Evolutionary conservation across 192 early-diverging fungal genomes (phyloP), one percentile per base, ranked within the genome.

Genomic region (Chytriomyces hyalinus): DNA sequence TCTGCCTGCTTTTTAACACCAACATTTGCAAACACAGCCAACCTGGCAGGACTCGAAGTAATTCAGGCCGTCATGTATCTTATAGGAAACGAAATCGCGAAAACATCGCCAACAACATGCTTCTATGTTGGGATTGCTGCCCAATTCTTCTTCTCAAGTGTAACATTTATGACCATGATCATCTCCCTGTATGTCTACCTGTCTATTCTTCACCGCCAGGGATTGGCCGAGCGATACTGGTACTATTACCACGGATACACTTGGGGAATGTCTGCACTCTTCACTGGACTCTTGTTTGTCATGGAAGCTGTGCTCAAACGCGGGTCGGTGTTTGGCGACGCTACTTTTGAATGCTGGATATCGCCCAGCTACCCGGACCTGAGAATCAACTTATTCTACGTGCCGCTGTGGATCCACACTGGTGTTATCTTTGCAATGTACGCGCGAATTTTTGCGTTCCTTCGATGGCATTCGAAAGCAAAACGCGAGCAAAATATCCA

Each of bases 261-360:
- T 0, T 72, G 70, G 70, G 53, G 50, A 26, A 17, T 72, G 11
- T 20, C 70, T 9, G 17, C 49, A 11, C 9, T 60, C 3, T 20
- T 49, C 17, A n/a, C 43, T 9, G 26, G 15, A 11, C 11, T 51
- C 11, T 22, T 72, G 49, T 72, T 72, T 72, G 50, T 51, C 10
- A 43, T 72, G 22, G 20, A 59, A 43, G 70, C 70, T 9, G 22
- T 60, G 10, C 24, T 11, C 6, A 1, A 57, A 2, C 13, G 53
- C 9, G 70, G 70, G 2, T 17, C 13, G 2, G 53, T 60, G 26
- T 43, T 72, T 72, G 70, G 70, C 50, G 70, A 72, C 53, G 70
- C 70, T 4, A 72, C 70, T 2, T 72, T 60, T 60, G 50, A 72
- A 43, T 60, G 49, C 51, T 72, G 70, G 70, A 72, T 72, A 13